These are phyloP conservation scores for Cladophialophora yegresii DNA, from an alignment of 2,329 filamentous ascomycete genomes.

Conservation along the genomic window DNA sequence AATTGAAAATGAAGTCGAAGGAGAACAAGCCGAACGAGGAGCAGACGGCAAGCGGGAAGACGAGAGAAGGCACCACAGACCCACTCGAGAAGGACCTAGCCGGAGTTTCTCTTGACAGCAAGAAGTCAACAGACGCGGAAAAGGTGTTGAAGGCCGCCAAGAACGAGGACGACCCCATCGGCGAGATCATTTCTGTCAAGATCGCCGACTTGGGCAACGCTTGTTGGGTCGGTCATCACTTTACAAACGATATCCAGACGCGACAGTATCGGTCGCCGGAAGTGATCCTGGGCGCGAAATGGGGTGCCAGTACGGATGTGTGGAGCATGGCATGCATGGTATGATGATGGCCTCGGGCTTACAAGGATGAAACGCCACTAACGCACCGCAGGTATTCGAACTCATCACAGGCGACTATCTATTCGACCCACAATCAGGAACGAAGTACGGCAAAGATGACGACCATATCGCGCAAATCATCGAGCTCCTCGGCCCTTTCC, in stretches of 20 bases:
- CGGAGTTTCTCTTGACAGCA: slow-evolving; percentile 82
- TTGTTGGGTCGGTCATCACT: slow-evolving; percentile 98
- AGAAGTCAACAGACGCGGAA: slow-evolving; percentile 57
- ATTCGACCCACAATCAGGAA: slow-evolving; percentile 96
- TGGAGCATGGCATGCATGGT: slow-evolving; percentile 99
- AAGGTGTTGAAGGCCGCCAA: slow-evolving; percentile 51
- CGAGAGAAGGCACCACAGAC: slow-evolving; percentile 70
- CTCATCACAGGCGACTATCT: slow-evolving; percentile 97
- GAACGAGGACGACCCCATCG: slow-evolving; percentile 57
- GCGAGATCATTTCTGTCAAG: slow-evolving; percentile 86
- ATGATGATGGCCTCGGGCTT: slow-evolving; percentile 40
- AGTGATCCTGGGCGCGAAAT: slow-evolving; percentile 94
- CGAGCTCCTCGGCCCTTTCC: slow-evolving; percentile 89
- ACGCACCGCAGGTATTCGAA: slow-evolving; percentile 74
- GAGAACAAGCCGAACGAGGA: slow-evolving; percentile 38
- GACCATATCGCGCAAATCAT: slow-evolving; percentile 99
- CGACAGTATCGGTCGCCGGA: slow-evolving; percentile 96
- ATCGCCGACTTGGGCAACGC: slow-evolving; percentile 98
- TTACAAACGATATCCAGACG: slow-evolving; percentile 99
- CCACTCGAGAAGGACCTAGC: slow-evolving; percentile 90
- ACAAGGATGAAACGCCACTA: slow-evolving; percentile 1
- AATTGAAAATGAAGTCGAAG: slow-evolving; percentile 54
- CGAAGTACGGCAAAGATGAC: slow-evolving; percentile 98
- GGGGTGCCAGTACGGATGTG: slow-evolving; percentile 98
- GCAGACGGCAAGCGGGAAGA: slow-evolving; percentile 53